These are phyloP conservation scores for Endothia cerciana DNA, from an alignment of 2,329 filamentous ascomycete genomes.

Conservation along the genomic window DNA sequence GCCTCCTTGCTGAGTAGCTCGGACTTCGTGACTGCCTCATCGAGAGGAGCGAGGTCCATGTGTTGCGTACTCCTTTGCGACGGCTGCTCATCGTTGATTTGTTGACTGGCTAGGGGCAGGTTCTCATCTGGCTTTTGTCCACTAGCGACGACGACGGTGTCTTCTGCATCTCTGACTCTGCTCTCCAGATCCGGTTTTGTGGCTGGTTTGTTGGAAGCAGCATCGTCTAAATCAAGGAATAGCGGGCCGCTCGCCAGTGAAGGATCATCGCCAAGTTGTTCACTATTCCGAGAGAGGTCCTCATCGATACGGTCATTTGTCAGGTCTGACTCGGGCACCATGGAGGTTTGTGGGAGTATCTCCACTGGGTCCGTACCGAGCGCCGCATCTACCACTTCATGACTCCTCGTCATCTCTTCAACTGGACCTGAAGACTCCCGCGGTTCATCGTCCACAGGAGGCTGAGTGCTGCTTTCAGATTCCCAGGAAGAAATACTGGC, in stretches of 20 bases:
- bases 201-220: background rate
- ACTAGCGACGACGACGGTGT: slow-evolving; percentile 7
- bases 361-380: background rate
- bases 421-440: slow-evolving; percentile 4
- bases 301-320: background rate
- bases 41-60: background rate
- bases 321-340: background rate
- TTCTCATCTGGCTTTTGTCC: slow-evolving; percentile 19
- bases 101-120: slow-evolving; percentile 21
- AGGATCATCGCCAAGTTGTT: background rate
- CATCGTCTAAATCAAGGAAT: background rate
- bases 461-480: slow-evolving; percentile 16
- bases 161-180: background rate
- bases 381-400: background rate
- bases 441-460: slow-evolving; percentile 19
- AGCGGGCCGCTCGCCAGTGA: background rate
- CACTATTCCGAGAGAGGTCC: background rate
- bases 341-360: background rate
- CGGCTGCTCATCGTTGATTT: background rate
- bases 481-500: slow-evolving; percentile 29
- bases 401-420: background rate
- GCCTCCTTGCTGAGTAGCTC: background rate
- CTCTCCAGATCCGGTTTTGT: background rate
- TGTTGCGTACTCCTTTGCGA: background rate
- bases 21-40: background rate